These are phyloP conservation scores for Boechera stricta DNA, from an alignment of 345 rosid genomes.

Conservation along the genomic window DNA sequence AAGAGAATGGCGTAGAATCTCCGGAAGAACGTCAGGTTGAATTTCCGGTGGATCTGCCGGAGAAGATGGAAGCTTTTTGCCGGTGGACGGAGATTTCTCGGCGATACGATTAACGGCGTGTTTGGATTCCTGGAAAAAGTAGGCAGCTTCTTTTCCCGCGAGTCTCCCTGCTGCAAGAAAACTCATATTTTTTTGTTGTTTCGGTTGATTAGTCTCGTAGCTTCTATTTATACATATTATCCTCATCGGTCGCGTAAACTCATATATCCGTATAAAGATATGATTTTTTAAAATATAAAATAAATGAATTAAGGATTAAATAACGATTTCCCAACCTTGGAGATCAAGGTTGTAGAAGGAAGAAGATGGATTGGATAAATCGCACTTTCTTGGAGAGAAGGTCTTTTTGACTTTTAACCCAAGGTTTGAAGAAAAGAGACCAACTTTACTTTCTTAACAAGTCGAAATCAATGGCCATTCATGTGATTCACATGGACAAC, in stretches of 20 bases:
- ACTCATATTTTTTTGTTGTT: slow-evolving; percentile 57
- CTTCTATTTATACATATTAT: slow-evolving; percentile 25
- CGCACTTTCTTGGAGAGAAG: slow-evolving; percentile 38
- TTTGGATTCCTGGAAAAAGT: slow-evolving; percentile 86
- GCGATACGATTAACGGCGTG: slow-evolving; percentile 82
- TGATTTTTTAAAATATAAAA: background rate
- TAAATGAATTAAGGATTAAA: slow-evolving; percentile 5
- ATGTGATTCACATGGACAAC: slow-evolving; percentile 4
- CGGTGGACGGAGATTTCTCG: slow-evolving; percentile 56
- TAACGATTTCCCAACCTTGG: slow-evolving; percentile 37
- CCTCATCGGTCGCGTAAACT: background rate
- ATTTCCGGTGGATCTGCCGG: slow-evolving; percentile 38
- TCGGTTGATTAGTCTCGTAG: slow-evolving; percentile 19
- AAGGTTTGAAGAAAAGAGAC: slow-evolving; percentile 18
- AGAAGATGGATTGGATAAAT: slow-evolving; percentile 8
- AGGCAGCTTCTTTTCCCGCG: slow-evolving; percentile 93
- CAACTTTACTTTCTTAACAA: slow-evolving; percentile 34
- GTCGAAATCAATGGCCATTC: slow-evolving; percentile 17
- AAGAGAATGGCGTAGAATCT: slow-evolving; percentile 84
- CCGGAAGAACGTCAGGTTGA: slow-evolving; percentile 83
- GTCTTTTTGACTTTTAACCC: slow-evolving; percentile 36
- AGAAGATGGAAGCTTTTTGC: slow-evolving; percentile 44
- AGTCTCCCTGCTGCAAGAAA: slow-evolving; percentile 78
- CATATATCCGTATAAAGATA: background rate
- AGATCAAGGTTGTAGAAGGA: slow-evolving; percentile 31